Evolutionary conservation across 2,329 filamentous ascomycete species (phyloP).

Genomic region (Chaetomium strumarium): DNA sequence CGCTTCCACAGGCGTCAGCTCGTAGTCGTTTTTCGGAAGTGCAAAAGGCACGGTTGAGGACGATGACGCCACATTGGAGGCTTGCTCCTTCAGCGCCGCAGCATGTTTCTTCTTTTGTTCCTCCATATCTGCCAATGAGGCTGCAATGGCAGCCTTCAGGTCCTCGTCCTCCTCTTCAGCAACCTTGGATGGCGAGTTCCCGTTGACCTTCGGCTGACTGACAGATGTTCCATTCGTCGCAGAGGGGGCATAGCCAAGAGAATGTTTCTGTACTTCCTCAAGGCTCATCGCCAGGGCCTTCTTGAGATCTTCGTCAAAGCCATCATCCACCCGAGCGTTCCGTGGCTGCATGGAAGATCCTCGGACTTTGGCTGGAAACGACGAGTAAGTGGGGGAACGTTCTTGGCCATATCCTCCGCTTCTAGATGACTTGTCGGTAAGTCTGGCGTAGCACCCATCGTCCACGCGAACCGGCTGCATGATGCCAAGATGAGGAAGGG

Average conservation of each 20-base stretch:
- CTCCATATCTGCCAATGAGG: constrained; percentile 94
- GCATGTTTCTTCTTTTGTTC: constrained; percentile 92
- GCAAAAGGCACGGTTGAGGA: constrained; percentile 47
- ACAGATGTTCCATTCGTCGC: constrained; percentile 31
- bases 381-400: constrained; percentile 40
- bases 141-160: constrained; percentile 88
- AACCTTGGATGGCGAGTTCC: constrained; percentile 34
- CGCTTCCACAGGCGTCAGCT: constrained; percentile 85
- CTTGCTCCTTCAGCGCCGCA: constrained; percentile 74
- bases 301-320: constrained; percentile 92
- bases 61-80: constrained; percentile 46
- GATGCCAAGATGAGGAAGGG: constrained; percentile 89
- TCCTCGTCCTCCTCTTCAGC: constrained; percentile 88
- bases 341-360: constrained; percentile 79
- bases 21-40: constrained; percentile 84
- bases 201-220: constrained; percentile 33
- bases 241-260: constrained; percentile 66
- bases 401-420: constrained; percentile 31
- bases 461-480: constrained; percentile 87
- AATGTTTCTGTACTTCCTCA: constrained; percentile 78
- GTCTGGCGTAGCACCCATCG: constrained; percentile 87
- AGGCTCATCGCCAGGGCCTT: constrained; percentile 93
- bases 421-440: constrained; percentile 67
- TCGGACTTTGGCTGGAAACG: constrained; percentile 55
- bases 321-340: constrained; percentile 78